Percentiles rank a stretch among this genome's conserved stretches.
These are phyloP conservation scores for Lentinula raphanica DNA, from an alignment of 768 basidiomycete species.

Conservation along the genomic window DNA sequence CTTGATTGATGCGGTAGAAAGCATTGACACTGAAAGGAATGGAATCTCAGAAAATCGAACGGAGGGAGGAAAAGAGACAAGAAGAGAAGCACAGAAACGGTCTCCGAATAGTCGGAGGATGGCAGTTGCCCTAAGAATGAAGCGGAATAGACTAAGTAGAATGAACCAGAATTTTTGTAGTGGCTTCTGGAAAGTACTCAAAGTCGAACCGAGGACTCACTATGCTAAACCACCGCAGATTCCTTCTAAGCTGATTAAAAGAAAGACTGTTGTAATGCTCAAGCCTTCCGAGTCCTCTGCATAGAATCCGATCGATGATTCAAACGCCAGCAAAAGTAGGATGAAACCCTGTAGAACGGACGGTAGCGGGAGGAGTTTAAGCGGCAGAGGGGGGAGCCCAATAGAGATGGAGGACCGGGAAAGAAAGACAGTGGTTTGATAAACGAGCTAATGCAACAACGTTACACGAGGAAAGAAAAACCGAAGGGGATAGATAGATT, in stretches of 20 bases:
- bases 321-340: conserved; percentile 54
- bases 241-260: conserved; percentile 82
- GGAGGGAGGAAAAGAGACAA: not conserved
- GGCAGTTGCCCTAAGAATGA: conserved; percentile 2
- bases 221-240: conserved; percentile 91
- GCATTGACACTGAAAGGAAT: conserved; percentile 63
- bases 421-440: conserved; percentile 88
- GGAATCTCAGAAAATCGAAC: not conserved
- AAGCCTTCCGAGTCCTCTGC: conserved; percentile 32
- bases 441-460: conserved; percentile 58
- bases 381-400: conserved; percentile 75
- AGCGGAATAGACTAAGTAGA: not conserved
- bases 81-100: not conserved
- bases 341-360: conserved; percentile 68
- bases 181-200: not conserved
- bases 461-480: too few species aligned
- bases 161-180: not conserved
- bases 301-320: conserved; percentile 69
- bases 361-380: conserved; percentile 64
- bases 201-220: conserved; percentile 38
- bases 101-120: conserved; percentile 4
- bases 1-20: conserved; percentile 80
- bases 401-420: conserved; percentile 89
- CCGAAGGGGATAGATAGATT: too few species aligned
- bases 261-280: conserved; percentile 62